These are phyloP conservation scores for Bipolaris bicolor DNA, from an alignment of 2,329 filamentous ascomycete genomes.

Conservation along the genomic window DNA sequence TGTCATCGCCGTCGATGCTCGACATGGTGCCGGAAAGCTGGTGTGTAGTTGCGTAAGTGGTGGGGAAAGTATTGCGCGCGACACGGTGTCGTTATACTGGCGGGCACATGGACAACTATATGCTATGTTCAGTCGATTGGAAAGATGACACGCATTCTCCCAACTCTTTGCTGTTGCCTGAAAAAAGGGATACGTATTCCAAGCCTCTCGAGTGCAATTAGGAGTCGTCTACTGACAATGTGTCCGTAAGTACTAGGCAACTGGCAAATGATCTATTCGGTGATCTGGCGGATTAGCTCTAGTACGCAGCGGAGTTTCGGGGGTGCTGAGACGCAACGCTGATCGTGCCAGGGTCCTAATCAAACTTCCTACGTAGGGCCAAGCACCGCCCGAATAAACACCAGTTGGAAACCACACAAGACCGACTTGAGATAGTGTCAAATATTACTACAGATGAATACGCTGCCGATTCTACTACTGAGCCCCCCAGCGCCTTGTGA, in stretches of 20 bases:
- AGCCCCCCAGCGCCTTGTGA: constrained; percentile 34
- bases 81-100: constrained; percentile 29
- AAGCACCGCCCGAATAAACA: background rate
- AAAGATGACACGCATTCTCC: constrained; percentile 37
- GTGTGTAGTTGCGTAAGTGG: constrained; percentile 17
- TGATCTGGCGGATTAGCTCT: constrained; percentile 14
- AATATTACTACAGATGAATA: constrained; percentile 23
- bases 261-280: background rate
- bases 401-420: background rate
- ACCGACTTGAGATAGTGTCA: constrained; percentile 6
- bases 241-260: constrained; percentile 2
- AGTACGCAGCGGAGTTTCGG: constrained; percentile 21
- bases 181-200: background rate
- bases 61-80: constrained; percentile 21
- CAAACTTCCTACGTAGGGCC: constrained; percentile 6
- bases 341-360: constrained; percentile 7
- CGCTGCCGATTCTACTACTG: constrained; percentile 20
- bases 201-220: background rate
- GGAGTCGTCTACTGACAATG: background rate
- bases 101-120: constrained; percentile 35
- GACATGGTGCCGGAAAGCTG: constrained; percentile 33
- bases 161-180: constrained; percentile 17
- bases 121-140: constrained; percentile 33
- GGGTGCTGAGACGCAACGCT: constrained; percentile 15
- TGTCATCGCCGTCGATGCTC: constrained; percentile 32